Conservation (phyloP, 495 filamentous ascomycete genomes). For the Hypoxylon subgilvum region DNA sequence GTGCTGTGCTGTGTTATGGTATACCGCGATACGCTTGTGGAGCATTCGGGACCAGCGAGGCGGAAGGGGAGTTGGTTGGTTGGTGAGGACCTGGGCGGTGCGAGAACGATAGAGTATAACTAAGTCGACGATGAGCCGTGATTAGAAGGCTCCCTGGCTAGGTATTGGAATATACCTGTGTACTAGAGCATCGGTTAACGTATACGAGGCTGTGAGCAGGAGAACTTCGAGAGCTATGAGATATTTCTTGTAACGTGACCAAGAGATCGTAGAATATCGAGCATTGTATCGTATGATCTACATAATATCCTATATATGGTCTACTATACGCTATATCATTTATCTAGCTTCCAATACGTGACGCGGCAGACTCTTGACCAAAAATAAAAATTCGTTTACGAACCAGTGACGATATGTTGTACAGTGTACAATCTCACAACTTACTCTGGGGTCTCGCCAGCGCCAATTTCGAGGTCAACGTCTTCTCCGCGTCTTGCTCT, state of each 20-base stretch:
- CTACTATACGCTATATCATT: too few species aligned
- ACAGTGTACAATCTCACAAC: conserved; percentile 41
- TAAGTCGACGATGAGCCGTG: too few species aligned
- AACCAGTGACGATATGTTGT: not conserved
- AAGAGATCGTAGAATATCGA: too few species aligned
- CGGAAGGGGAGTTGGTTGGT: not conserved
- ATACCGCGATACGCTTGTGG: conserved; percentile 17
- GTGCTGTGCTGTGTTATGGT: conserved; percentile 8
- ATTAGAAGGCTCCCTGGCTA: too few species aligned
- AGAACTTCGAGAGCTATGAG: too few species aligned
- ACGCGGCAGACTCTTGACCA: not conserved
- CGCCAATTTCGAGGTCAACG: conserved; percentile 51
- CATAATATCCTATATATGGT: too few species aligned
- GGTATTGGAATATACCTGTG: too few species aligned
- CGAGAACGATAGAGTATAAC: not conserved
- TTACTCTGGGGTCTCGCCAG: conserved; percentile 49
- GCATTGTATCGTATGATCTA: too few species aligned
- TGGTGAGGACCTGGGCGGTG: not conserved
- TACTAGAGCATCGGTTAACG: too few species aligned
- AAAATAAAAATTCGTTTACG: not conserved
- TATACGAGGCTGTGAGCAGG: too few species aligned
- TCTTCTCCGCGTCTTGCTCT: conserved; percentile 65
- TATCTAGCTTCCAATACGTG: not conserved
- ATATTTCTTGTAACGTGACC: too few species aligned
- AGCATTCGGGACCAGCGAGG: conserved; percentile 3